A percentile compares a stretch with the other conserved stretches of the same genome.
phyloP scores from a whole-genome alignment of 2,329 filamentous ascomycete genomes.

The Cadophora sp. region DNA sequence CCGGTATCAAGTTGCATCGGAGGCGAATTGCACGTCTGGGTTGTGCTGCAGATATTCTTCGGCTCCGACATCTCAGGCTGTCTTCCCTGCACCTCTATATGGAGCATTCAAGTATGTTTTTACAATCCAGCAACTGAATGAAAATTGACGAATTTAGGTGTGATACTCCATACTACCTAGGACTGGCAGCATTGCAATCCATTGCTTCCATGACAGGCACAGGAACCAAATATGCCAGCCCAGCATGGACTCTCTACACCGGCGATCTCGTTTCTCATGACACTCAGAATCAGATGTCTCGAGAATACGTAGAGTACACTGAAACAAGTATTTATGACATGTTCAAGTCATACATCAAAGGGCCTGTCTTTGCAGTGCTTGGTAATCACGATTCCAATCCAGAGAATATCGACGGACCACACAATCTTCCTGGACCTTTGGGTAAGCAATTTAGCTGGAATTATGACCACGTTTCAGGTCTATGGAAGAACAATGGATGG shows the following conservation, averaged over 20 bases:
- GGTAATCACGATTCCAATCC: constrained; percentile 65
- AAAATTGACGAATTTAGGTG: constrained; percentile 46
- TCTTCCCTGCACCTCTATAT: constrained; percentile 58
- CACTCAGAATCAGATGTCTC: constrained; percentile 56
- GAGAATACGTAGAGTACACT: constrained; percentile 59
- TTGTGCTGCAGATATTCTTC: constrained; percentile 57
- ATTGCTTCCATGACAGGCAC: constrained; percentile 63
- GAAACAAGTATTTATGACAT: constrained; percentile 60
- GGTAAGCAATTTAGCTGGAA: constrained; percentile 65
- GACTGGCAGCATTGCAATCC: constrained; percentile 60
- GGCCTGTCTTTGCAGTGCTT: constrained; percentile 61
- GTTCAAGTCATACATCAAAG: constrained; percentile 62
- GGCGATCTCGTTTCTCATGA: constrained; percentile 65
- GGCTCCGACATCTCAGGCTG: constrained; percentile 48
- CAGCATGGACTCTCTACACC: constrained; percentile 63
- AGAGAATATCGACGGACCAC: constrained; percentile 58
- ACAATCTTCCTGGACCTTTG: constrained; percentile 58
- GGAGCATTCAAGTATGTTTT: constrained; percentile 54
- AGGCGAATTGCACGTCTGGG: constrained; percentile 58
- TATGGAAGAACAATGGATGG: constrained; percentile 64
- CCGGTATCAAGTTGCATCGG: constrained; percentile 58
- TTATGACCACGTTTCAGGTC: constrained; percentile 59
- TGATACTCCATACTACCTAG: constrained; percentile 64
- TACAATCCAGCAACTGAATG: not conserved
- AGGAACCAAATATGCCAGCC: constrained; percentile 48